Evolutionary conservation across 345 rosid genomes (phyloP), one percentile per base, ranked within the genome.

Genomic region (Eucalyptus regnans): DNA sequence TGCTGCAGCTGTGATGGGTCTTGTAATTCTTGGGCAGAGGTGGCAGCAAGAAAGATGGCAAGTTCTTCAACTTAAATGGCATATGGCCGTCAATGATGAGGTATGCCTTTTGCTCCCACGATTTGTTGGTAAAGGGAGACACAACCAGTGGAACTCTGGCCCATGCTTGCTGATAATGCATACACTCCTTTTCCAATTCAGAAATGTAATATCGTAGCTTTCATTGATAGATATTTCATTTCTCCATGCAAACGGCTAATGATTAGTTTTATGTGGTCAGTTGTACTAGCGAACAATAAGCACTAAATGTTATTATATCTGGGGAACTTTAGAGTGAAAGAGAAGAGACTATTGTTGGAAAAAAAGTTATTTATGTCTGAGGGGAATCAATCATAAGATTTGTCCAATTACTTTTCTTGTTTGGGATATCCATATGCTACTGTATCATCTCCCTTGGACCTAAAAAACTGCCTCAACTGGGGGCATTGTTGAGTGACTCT

Each of bases 11-110:
- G 95, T 98, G 86, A 93, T 96, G 92, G 99, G 99, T 86, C 94
- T 98, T 86, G 99, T 96, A 27, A 92, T 98, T 93, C 94, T 98
- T 90, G 99, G 99, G 87, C 99, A 98, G 90, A 97, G 92, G 23
- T 97, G 99, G 99, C 98, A 96, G 87, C 99, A 96, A 89, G 99
- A 98, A 88, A 96, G 97, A 95, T 96, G 98, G 99, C 96, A 95
- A 89, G 91, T 92, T 91, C 91, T 97, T 94, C 98, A 96, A 64
- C 95, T 94, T 88, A 98, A 96, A 88, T 96, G 97, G 98, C 97
- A 96, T 52, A 90, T 93, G 87, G 93, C 93, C 90, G 88, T 94
- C 92, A 94, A 90, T 44, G 91, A 93, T 50, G 97, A 97, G 99
- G 99, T 98, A 90, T 71, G 83, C 81, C 49, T 88, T 31, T 52